Base-by-base conservation (phyloP, 169 alveolate genomes). In the Plasmodium blacklocki region DNA sequence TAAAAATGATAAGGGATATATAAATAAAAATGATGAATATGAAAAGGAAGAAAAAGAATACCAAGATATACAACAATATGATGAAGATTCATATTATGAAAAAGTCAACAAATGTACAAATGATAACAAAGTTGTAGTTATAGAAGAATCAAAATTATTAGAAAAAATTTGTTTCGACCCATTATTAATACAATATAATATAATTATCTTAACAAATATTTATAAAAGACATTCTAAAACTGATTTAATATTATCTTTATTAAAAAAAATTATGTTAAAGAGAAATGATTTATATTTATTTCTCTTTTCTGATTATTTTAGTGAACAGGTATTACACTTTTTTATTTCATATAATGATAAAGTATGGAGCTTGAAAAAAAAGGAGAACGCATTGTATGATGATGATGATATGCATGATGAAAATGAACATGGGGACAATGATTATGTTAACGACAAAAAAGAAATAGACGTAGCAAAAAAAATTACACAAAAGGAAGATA, bases 151-250 rank as follows among this genome's bases (percentile, higher is more conserved):
- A 54, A 83, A 39, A 23, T 47, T 83, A 50, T 68, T 83, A 7
- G 85, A 83, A 50, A 60, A 74, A 45, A 64, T 94, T 32, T 21
- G 92, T 73, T 29, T 73, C 12, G 96, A 94, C 26, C 96, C 96
- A 11, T 93, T 94, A 39, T 74, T 94, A 67, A 88, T 94, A 50
- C 95, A 94, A 47, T 94, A 68, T 89, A 88, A 93, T 9, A 93
- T 94, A 29, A 74, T 94, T 47, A 78, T 94, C 21, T 59, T 94
- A 59, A 88, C 94, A 49, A 90, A 76, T 63, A 68, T 90, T 23
- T 92, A 94, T 59, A 78, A 88, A 54, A 80, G 96, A 21, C 14
- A 67, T 14, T 62, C 88, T 52, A 64, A 68, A 72, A 90, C 93
- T 39, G 96, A 94, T 45, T 56, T 90, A 47, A 39, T 91, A 18